These are phyloP conservation scores for Aspergillus cristatus DNA, from an alignment of 495 filamentous ascomycete species.

Conservation along the genomic window DNA sequence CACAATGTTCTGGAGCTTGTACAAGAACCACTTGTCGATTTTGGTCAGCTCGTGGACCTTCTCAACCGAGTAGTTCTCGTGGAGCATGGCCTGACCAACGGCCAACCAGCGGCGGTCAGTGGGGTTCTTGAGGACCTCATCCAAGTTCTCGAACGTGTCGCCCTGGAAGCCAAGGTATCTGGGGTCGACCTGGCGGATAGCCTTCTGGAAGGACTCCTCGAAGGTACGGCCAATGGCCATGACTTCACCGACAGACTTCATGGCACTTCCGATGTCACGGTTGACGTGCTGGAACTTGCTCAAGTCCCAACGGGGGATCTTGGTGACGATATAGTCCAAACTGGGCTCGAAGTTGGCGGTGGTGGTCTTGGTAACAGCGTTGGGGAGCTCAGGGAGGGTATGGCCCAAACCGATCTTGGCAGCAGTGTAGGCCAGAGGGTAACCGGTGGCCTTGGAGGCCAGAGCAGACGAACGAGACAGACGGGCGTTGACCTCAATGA, in stretches of 20 bases:
- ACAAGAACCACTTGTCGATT: constrained; percentile 98
- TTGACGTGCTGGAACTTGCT: constrained; percentile 98
- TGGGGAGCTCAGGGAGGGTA: constrained; percentile 88
- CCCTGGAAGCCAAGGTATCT: constrained; percentile 89
- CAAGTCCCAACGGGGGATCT: constrained; percentile 96
- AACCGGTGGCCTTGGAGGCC: constrained; percentile 94
- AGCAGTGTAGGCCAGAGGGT: constrained; percentile 91
- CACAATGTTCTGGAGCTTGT: constrained; percentile 95
- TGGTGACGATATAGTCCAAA: constrained; percentile 94
- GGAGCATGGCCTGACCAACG: constrained; percentile 94
- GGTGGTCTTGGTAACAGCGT: constrained; percentile 95
- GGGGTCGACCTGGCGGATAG: constrained; percentile 92
- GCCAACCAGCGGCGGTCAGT: constrained; percentile 94
- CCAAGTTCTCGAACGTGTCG: constrained; percentile 85
- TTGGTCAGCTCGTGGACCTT: constrained; percentile 86
- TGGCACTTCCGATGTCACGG: constrained; percentile 91
- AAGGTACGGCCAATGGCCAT: constrained; percentile 99
- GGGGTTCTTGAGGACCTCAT: constrained; percentile 81
- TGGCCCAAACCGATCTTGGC: constrained; percentile 96
- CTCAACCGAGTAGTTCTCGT: constrained; percentile 90
- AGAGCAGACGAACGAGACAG: constrained; percentile 89
- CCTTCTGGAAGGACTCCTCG: constrained; percentile 99
- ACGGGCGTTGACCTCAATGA: constrained; percentile 97
- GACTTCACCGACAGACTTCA: constrained; percentile 98
- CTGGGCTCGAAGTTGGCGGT: constrained; percentile 98